These are phyloP conservation scores for Citrus maxima DNA, from an alignment of 345 rosid species.

Conservation along the genomic window DNA sequence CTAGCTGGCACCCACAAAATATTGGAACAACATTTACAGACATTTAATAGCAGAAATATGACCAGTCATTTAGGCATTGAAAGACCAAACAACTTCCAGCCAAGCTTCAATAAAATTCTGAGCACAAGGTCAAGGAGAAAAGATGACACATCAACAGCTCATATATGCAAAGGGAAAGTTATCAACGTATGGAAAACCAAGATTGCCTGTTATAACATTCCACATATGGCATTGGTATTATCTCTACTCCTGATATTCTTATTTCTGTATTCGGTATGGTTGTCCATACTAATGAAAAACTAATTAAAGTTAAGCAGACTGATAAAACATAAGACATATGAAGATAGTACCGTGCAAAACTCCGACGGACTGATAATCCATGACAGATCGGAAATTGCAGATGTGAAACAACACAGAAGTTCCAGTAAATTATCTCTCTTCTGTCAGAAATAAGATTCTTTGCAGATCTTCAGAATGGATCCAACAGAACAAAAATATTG, in stretches of 20 bases:
- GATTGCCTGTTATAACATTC: not conserved
- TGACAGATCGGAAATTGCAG: not conserved
- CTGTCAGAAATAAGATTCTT: constrained; percentile 1
- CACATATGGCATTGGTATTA: not conserved
- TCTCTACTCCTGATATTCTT: not conserved
- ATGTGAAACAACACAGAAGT: not conserved
- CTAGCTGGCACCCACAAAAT: no score
- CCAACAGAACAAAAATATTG: not conserved
- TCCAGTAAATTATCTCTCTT: not conserved
- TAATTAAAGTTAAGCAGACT: not conserved
- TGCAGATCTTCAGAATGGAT: constrained; percentile 3
- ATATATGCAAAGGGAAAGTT: not conserved
- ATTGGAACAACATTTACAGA: no score
- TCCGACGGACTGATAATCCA: constrained; percentile 22
- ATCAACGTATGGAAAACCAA: not conserved
- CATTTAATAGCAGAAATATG: no score
- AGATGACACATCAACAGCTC: not conserved
- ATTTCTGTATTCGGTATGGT: not conserved
- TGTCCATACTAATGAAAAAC: not conserved
- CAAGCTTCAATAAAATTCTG: not conserved
- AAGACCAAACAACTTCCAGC: not conserved
- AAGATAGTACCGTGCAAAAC: constrained; percentile 15
- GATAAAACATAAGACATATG: not conserved
- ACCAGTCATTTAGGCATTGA: not conserved
- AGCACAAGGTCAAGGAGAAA: not conserved